A percentile compares a stretch with the other conserved stretches of the same genome.
These are phyloP conservation scores for Fraxinus greggii DNA, from an alignment of 305 asterid species.

Conservation along the genomic window DNA sequence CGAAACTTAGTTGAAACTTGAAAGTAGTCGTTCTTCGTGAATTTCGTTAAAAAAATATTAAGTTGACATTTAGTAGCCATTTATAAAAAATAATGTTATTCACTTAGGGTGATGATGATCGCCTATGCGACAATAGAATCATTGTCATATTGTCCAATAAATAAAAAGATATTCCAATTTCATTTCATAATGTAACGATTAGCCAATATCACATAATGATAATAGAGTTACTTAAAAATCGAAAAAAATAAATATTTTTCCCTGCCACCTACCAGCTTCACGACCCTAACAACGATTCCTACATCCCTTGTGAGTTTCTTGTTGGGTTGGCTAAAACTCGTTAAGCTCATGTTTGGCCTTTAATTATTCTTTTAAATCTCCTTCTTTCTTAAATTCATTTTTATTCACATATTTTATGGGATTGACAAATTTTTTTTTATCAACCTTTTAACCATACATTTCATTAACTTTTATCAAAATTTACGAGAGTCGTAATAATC, in stretches of 20 bases:
- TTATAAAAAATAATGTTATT: too few species aligned
- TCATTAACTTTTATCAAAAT: not conserved
- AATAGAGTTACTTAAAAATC: not conserved
- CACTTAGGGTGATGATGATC: not conserved
- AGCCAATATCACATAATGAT: not conserved
- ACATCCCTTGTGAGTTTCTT: not conserved
- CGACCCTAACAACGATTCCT: not conserved
- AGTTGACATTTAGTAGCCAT: not conserved
- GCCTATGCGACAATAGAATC: not conserved
- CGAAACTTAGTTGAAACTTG: too few species aligned
- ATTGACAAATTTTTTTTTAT: too few species aligned
- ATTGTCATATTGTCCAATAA: not conserved
- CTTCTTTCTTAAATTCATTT: too few species aligned
- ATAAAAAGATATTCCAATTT: not conserved
- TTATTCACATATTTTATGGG: not conserved
- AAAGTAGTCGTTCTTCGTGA: not conserved
- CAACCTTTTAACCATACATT: not conserved
- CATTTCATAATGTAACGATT: not conserved
- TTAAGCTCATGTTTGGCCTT: not conserved
- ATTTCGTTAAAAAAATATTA: too few species aligned
- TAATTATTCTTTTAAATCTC: too few species aligned
- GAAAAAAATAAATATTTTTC: too few species aligned
- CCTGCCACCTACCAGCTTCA: not conserved
- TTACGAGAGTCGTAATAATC: not conserved
- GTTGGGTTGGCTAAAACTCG: not conserved